phyloP scores from a whole-genome alignment of 2,329 filamentous ascomycete genomes.

The Paecilomyces dactylethromorphus region DNA sequence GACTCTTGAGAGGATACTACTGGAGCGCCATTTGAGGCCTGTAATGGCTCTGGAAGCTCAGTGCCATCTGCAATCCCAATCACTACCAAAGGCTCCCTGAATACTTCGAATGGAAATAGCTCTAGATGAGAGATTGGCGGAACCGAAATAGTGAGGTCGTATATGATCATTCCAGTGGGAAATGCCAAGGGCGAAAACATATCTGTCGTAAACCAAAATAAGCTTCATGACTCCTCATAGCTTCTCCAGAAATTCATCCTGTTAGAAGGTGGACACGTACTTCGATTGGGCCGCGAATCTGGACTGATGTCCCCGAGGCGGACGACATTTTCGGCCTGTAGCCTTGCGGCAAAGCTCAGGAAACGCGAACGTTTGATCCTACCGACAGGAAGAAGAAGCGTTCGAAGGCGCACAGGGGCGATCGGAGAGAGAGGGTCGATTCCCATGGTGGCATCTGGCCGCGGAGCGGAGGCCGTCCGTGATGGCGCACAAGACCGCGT shows the following conservation, averaged over 20 bases:
- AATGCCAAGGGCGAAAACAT: constrained; percentile 92
- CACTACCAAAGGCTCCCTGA: constrained; percentile 74
- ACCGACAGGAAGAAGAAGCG: constrained; percentile 78
- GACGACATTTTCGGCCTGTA: constrained; percentile 74
- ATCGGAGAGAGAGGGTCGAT: constrained; percentile 84
- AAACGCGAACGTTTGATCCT: constrained; percentile 79
- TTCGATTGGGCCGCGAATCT: constrained; percentile 77
- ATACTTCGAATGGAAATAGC: constrained; percentile 83
- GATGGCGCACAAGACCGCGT: constrained; percentile 26
- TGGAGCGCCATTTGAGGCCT: constrained; percentile 2
- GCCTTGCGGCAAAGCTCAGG: constrained; percentile 66
- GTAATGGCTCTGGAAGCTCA: constrained; percentile 47
- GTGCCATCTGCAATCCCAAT: constrained; percentile 78
- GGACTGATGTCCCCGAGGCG: constrained; percentile 79
- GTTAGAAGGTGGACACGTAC: constrained; percentile 44
- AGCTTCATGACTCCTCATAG: constrained; percentile 4
- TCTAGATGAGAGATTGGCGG: constrained; percentile 74
- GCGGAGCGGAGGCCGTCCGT: constrained; percentile 24
- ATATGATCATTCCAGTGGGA: constrained; percentile 77
- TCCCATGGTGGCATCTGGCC: constrained; percentile 61
- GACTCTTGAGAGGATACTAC: constrained; percentile 6
- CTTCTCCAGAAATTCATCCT: background rate
- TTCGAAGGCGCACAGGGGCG: constrained; percentile 84
- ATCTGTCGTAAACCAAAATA: constrained; percentile 47
- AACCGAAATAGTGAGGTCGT: constrained; percentile 75